Conservation (phyloP, 352 stramenopile genomes). For the Pythium periplocum region DNA sequence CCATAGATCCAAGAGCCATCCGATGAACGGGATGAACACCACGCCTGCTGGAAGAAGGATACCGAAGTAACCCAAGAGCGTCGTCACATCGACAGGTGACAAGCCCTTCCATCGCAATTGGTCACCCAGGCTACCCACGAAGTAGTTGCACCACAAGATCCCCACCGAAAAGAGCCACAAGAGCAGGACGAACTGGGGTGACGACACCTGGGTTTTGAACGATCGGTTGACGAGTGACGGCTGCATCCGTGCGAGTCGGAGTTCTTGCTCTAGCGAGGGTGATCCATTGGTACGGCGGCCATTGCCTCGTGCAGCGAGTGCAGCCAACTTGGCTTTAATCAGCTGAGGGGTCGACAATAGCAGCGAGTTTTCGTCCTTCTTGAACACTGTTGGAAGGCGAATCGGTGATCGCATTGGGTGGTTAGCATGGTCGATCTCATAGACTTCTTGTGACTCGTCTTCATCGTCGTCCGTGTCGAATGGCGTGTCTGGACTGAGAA, state of each 20-base stretch:
- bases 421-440: constrained; percentile 8
- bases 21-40: constrained; percentile 69
- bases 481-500: constrained; percentile 50
- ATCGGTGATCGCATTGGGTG: constrained; percentile 55
- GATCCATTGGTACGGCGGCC: too few relatives aligned
- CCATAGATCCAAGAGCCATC: constrained; percentile 62
- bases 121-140: constrained; percentile 59
- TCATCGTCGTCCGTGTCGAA: constrained; percentile 21
- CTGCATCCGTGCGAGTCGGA: constrained; percentile 19
- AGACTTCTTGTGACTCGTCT: neutral
- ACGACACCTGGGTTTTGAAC: constrained; percentile 59
- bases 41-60: constrained; percentile 63
- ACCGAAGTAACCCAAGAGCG: constrained; percentile 45
- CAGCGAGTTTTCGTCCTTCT: constrained; percentile 43
- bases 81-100: constrained; percentile 26
- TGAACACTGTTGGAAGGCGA: constrained; percentile 48
- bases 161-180: constrained; percentile 68
- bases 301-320: too few relatives aligned
- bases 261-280: constrained; percentile 20
- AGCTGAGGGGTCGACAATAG: constrained; percentile 48
- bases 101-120: constrained; percentile 53
- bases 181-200: constrained; percentile 61
- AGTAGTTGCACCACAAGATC: constrained; percentile 84
- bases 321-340: constrained; percentile 21
- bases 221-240: constrained; percentile 26